Percentiles rank a stretch among this genome's conserved stretches.
Evolutionary conservation across 495 filamentous ascomycete species (phyloP).

Genomic region (Penicillium lividum): DNA sequence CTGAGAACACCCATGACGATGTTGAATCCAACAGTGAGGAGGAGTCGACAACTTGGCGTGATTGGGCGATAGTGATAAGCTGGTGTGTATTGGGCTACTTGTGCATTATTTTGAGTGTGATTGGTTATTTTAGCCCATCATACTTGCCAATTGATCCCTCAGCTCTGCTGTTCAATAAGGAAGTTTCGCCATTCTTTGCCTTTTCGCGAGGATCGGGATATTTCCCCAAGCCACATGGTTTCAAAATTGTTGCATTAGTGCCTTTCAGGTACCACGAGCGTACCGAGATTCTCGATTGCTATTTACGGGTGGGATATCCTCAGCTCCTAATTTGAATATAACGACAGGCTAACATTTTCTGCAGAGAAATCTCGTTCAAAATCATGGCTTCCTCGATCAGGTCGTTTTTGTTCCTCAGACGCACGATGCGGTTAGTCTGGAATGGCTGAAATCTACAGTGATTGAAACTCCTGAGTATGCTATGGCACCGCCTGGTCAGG

Average conservation of each 20-base stretch:
- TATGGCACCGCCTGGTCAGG: conserved; percentile 18
- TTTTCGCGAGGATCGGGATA: conserved; percentile 31
- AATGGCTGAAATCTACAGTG: conserved; percentile 42
- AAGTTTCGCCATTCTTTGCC: conserved; percentile 33
- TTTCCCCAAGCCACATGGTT: conserved; percentile 43
- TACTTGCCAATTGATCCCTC: conserved; percentile 26
- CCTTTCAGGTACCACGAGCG: conserved; percentile 49
- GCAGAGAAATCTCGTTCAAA: conserved; percentile 51
- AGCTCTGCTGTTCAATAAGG: conserved; percentile 26
- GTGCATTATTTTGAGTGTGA: conserved; percentile 24
- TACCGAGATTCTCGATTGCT: conserved; percentile 55
- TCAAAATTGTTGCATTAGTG: conserved; percentile 52
- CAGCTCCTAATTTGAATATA: background rate
- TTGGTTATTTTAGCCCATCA: conserved; percentile 26
- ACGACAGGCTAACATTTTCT: background rate
- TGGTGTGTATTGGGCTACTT: conserved; percentile 33
- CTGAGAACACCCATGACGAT: conserved; percentile 18
- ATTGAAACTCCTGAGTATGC: conserved; percentile 31
- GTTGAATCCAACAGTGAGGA: conserved; percentile 22
- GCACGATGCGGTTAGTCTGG: conserved; percentile 42
- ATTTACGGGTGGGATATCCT: conserved; percentile 38
- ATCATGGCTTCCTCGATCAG: conserved; percentile 55
- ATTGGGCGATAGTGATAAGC: conserved; percentile 22
- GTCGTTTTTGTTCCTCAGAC: conserved; percentile 56
- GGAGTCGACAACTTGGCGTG: conserved; percentile 20